Conservation (phyloP, 495 filamentous ascomycete genomes). For the Annulohypoxylon maeteangense region DNA sequence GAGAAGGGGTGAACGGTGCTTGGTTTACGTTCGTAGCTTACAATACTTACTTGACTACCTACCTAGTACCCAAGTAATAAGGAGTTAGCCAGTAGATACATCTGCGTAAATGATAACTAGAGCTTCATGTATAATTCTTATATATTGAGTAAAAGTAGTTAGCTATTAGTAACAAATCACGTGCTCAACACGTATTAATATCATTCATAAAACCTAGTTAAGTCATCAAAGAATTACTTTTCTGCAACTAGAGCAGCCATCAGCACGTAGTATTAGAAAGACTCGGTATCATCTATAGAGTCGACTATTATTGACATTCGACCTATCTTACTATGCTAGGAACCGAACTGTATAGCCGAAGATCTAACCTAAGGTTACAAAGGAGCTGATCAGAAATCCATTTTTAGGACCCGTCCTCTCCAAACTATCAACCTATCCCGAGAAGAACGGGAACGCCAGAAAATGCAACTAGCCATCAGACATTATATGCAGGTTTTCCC, state of each 20-base stretch:
- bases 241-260: neutral
- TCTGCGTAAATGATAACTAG: no score
- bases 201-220: no score
- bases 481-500: neutral
- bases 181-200: no score
- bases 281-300: neutral
- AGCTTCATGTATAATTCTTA: no score
- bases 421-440: neutral
- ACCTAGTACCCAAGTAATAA: no score
- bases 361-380: neutral
- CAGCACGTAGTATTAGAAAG: neutral
- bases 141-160: no score
- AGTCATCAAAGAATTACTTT: neutral
- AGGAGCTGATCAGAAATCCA: neutral
- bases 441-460: neutral
- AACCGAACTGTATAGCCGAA: neutral
- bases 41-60: no score
- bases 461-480: neutral
- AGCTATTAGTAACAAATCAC: no score
- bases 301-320: neutral
- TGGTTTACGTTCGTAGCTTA: no score
- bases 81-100: no score
- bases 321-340: neutral
- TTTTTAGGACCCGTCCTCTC: neutral
- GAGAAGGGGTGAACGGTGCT: no score